These are phyloP conservation scores for Coelastrella sp. DNA, from an alignment of 139 green algal genomes.

Conservation along the genomic window DNA sequence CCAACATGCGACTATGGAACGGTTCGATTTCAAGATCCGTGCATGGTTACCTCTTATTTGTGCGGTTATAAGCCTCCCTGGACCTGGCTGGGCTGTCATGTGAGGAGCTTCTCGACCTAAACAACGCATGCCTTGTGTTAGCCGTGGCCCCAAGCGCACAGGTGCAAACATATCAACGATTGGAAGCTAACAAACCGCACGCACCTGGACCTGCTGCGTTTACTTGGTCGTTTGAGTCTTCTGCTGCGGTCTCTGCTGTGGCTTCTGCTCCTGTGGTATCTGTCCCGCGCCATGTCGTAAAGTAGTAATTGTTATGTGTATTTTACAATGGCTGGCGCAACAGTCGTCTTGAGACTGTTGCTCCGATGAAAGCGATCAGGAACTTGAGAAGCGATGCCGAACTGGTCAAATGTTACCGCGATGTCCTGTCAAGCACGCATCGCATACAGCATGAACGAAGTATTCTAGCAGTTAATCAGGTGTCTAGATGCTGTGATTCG, in stretches of 20 bases:
- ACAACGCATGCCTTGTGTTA: background rate
- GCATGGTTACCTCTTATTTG: background rate
- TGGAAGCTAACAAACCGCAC: background rate
- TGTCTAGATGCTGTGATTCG: background rate
- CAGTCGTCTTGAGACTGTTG: background rate
- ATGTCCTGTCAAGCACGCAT: background rate
- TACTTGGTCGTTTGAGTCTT: constrained; percentile 2
- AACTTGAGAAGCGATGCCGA: background rate
- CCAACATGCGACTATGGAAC: too few relatives aligned
- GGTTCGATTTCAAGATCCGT: too few relatives aligned
- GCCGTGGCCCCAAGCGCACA: background rate
- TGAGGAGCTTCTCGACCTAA: constrained; percentile 15
- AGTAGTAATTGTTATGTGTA: background rate
- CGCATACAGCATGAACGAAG: background rate
- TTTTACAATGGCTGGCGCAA: background rate
- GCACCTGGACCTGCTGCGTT: constrained; percentile 14
- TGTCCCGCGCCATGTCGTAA: constrained; percentile 2
- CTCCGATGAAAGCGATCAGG: background rate
- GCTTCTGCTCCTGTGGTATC: background rate
- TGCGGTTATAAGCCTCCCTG: constrained; percentile 6
- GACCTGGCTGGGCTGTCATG: background rate
- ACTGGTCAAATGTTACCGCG: background rate
- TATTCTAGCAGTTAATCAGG: too few relatives aligned
- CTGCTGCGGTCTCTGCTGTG: constrained; percentile 20
- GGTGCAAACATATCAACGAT: background rate